Conservation (phyloP, 192 early-diverging fungal genomes). For the Mortierella alpina region DNA sequence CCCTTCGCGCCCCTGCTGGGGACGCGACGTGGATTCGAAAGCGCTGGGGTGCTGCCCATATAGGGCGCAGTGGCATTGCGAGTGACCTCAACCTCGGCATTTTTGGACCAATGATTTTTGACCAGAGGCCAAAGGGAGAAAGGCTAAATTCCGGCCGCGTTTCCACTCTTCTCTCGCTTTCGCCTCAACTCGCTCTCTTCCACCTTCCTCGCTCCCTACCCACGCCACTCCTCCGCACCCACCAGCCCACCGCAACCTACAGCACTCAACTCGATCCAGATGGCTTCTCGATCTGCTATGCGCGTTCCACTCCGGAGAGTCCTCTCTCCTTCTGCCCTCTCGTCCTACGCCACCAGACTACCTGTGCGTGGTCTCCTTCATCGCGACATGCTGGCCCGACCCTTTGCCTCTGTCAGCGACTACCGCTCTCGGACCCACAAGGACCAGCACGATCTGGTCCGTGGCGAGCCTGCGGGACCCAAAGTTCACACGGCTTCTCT, state of each 20-base stretch:
- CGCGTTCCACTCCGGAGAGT: slow-evolving; percentile 5
- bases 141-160: background rate
- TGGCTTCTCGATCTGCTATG: background rate
- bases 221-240: background rate
- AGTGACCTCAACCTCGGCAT: too few species aligned
- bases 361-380: background rate
- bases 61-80: too few species aligned
- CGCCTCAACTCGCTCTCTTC: background rate
- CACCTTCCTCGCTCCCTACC: background rate
- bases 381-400: slow-evolving; percentile 4
- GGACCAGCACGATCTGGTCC: slow-evolving; percentile 42
- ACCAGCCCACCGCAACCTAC: background rate
- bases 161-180: background rate
- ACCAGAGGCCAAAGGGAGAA: too few species aligned
- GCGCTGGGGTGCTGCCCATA: too few species aligned
- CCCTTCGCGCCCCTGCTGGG: too few species aligned
- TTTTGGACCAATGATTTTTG: too few species aligned
- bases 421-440: slow-evolving; percentile 6
- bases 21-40: too few species aligned
- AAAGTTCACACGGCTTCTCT: slow-evolving; percentile 59
- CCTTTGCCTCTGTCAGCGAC: slow-evolving; percentile 11
- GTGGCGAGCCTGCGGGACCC: slow-evolving; percentile 69
- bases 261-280: background rate
- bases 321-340: background rate
- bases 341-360: background rate